Evolutionary conservation across 2,329 filamentous ascomycete species (phyloP), one percentile per base, ranked within the genome.

Genomic region (Fusarium circinatum): DNA sequence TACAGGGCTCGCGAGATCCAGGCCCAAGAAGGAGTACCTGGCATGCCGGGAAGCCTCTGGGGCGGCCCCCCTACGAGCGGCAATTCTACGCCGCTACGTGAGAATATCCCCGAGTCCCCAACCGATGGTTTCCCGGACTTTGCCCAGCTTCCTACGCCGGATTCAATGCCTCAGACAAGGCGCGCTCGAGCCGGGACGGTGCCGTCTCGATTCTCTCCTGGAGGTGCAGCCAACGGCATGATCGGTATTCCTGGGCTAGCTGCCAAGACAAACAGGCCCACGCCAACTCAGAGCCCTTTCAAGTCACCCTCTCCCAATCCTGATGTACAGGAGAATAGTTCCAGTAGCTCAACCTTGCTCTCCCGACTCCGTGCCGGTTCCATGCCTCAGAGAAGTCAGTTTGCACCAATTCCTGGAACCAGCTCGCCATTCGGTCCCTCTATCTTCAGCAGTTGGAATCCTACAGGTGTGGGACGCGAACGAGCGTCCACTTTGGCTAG

Each of bases 41-140:
- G 87, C 80, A 88, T 89, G 79, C 88, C 87, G 82, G 83, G 92
- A 59, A 90, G 92, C 80, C 92, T 93, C 48, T 98, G 96, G 96
- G 95, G 95, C 87, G 96, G 96, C 17, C 96, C 96, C 75, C 96
- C 96, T 55, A 98, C 96, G 63, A 98, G 96, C 82, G 96, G 96
- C 75, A 96, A 98, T 83, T 98, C 96, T 26, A 98, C 96, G 47
- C 96, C 96, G 76, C 89, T 99, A 58, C 94, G 96, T 79, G 96
- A 98, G 85, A 98, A 96, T 75, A 98, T 99, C 70, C 95, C 96
- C 73, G 96, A 99, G 84, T 98, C 96, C 41, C 96, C 96, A 38
- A 96, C 93, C 75, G 96, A 98, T 85, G 96, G 94, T 76, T 98
- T 98, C 78, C 95, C 96, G 66, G 95, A 98, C 82, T 94, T 98